phyloP scores from a whole-genome alignment of 371 early-diverging fungal species.

The Mucor indicus region DNA sequence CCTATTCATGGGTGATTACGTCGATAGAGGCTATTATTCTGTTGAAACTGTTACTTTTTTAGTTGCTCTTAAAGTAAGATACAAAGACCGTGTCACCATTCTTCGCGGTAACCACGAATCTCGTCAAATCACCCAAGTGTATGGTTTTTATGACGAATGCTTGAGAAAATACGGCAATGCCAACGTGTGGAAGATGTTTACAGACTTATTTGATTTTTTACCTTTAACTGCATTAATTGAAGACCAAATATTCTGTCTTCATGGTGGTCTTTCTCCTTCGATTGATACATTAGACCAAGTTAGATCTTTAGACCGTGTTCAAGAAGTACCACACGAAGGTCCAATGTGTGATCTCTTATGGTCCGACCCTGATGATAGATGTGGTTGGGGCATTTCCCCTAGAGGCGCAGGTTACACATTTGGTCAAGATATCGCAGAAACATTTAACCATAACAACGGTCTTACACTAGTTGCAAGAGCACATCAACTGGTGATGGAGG shows the following conservation, averaged over 20 bases:
- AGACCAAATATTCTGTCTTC: slow-evolving; percentile 91
- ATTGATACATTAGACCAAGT: slow-evolving; percentile 97
- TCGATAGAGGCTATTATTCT: slow-evolving; percentile 98
- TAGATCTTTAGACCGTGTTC: slow-evolving; percentile 93
- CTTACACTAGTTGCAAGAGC: slow-evolving; percentile 93
- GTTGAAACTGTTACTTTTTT: slow-evolving; percentile 96
- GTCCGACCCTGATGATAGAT: slow-evolving; percentile 99
- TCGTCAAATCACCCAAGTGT: slow-evolving; percentile 98
- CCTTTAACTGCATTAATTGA: slow-evolving; percentile 92
- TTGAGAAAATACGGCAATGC: slow-evolving; percentile 96
- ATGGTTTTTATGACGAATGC: slow-evolving; percentile 96
- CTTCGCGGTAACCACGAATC: slow-evolving; percentile 99
- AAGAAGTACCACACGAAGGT: slow-evolving; percentile 99
- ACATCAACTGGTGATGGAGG: slow-evolving; percentile 91
- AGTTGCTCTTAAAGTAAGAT: slow-evolving; percentile 92
- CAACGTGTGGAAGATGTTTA: slow-evolving; percentile 99
- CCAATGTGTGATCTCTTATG: slow-evolving; percentile 98
- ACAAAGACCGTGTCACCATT: slow-evolving; percentile 96
- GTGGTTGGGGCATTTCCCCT: slow-evolving; percentile 97
- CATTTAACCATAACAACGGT: slow-evolving; percentile 97
- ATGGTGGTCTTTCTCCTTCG: slow-evolving; percentile 98
- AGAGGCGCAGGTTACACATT: slow-evolving; percentile 99
- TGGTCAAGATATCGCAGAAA: slow-evolving; percentile 95
- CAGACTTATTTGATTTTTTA: slow-evolving; percentile 97
- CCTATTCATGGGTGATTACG: slow-evolving; percentile 99